Evolutionary conservation across 2,329 filamentous ascomycete species (phyloP).

Genomic region (Keithomyces neogunnii): DNA sequence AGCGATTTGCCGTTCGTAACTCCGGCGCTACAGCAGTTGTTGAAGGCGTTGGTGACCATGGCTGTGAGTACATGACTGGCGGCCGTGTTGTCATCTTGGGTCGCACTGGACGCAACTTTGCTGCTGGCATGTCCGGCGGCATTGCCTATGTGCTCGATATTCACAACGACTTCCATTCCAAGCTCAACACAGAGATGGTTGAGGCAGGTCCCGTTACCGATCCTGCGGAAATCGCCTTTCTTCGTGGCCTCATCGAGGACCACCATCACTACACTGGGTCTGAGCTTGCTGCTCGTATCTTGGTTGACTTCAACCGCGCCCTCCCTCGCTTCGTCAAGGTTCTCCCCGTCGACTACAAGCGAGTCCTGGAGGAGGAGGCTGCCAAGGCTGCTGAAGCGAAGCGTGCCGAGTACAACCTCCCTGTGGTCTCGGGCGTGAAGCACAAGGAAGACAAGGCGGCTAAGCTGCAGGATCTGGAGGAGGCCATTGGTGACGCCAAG

Average conservation of each 20-base stretch:
- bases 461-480: slow-evolving; percentile 76
- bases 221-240: slow-evolving; percentile 77
- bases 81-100: slow-evolving; percentile 83
- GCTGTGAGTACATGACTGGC: slow-evolving; percentile 98
- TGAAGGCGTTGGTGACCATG: slow-evolving; percentile 92
- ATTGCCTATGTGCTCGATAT: slow-evolving; percentile 93
- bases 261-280: slow-evolving; percentile 98
- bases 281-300: slow-evolving; percentile 82
- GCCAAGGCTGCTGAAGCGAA: slow-evolving; percentile 79
- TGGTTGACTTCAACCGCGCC: slow-evolving; percentile 91
- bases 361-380: slow-evolving; percentile 77
- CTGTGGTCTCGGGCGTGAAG: slow-evolving; percentile 59
- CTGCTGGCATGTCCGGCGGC: slow-evolving; percentile 96
- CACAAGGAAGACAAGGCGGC: slow-evolving; percentile 60
- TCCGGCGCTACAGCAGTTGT: slow-evolving; percentile 94
- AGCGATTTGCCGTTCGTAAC: slow-evolving; percentile 94
- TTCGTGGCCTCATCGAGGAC: slow-evolving; percentile 88
- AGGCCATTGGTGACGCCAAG: slow-evolving; percentile 75
- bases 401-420: slow-evolving; percentile 74
- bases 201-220: slow-evolving; percentile 80
- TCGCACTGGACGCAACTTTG: slow-evolving; percentile 90
- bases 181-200: slow-evolving; percentile 97
- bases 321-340: slow-evolving; percentile 89
- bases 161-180: slow-evolving; percentile 78
- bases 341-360: slow-evolving; percentile 91